phyloP scores from a whole-genome alignment of 225 moss, liverwort and hornwort genomes.

The Neckera pumila region DNA sequence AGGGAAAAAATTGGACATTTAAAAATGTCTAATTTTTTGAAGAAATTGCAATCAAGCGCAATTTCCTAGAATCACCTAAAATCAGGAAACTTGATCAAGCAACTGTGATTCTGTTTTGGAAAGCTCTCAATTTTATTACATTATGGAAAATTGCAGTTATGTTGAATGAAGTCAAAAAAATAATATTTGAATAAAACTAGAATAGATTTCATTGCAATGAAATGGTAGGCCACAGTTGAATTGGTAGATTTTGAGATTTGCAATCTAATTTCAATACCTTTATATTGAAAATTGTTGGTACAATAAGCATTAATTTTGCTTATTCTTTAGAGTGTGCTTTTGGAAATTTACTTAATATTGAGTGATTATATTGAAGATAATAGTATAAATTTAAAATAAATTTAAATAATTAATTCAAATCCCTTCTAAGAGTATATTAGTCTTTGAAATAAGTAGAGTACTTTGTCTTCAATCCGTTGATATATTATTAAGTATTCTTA shows the following conservation, averaged over 20 bases:
- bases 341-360: neutral
- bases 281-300: neutral
- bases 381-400: no score
- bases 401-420: neutral
- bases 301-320: neutral
- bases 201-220: neutral
- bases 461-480: neutral
- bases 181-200: neutral
- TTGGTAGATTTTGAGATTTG: neutral
- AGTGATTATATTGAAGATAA: neutral
- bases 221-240: neutral
- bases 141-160: neutral
- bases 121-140: neutral
- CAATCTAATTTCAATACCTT: neutral
- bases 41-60: fast-evolving
- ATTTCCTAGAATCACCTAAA: neutral
- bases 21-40: fast-evolving
- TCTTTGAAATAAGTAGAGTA: neutral
- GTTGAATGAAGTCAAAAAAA: neutral
- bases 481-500: neutral
- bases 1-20: no score
- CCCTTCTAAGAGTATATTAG: neutral
- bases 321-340: fast-evolving
- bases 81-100: neutral
- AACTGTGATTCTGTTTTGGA: neutral